Percentiles rank a stretch among this genome's conserved stretches.
phyloP scores from a whole-genome alignment of 345 rosid genomes.

The Abelmoschus esculentus region DNA sequence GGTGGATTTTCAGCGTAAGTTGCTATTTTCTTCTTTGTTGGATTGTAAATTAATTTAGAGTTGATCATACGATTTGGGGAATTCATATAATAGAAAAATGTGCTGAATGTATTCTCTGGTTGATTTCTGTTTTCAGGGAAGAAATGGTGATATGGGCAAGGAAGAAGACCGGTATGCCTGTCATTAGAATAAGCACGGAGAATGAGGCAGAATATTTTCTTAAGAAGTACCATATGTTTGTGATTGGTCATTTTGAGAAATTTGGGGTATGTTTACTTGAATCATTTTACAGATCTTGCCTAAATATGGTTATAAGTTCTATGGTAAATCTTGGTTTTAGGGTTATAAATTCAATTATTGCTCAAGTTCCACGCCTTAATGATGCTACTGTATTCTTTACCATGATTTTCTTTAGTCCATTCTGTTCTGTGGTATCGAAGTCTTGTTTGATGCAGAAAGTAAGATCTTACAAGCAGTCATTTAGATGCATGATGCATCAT shows the following conservation, averaged over 20 bases:
- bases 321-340: neutral
- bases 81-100: neutral
- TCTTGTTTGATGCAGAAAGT: neutral
- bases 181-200: slow-evolving; percentile 39
- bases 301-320: neutral
- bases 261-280: slow-evolving; percentile 43
- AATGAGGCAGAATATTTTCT: slow-evolving; percentile 55
- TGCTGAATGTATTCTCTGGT: neutral
- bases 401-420: neutral
- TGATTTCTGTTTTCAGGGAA: slow-evolving; percentile 36
- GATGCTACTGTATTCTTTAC: neutral
- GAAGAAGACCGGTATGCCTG: slow-evolving; percentile 72
- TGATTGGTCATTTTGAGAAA: slow-evolving; percentile 55
- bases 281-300: neutral
- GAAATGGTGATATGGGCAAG: slow-evolving; percentile 77
- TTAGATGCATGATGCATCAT: neutral
- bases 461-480: neutral
- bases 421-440: neutral
- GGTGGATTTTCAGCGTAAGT: slow-evolving; percentile 82
- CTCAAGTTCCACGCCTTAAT: neutral
- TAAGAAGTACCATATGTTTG: slow-evolving; percentile 44
- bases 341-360: neutral
- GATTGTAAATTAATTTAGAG: neutral
- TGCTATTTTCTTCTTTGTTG: neutral
- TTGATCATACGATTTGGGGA: too few relatives aligned